Base-by-base conservation (phyloP, 148 eudicot species). In the Silene conica region DNA sequence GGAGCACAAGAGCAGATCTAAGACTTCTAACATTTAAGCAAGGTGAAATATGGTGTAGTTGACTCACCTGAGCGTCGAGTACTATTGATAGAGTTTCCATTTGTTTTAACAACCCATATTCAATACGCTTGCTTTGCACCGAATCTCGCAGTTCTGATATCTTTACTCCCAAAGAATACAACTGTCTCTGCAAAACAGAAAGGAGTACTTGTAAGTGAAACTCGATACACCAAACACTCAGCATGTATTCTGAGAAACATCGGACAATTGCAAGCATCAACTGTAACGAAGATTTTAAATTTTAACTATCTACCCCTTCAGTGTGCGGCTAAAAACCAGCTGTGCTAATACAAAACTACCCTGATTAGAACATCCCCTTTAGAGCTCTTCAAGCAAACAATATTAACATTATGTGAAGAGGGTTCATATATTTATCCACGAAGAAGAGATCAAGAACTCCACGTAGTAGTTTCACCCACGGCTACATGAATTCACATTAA, bases 31-130 rank as follows among this genome's bases (percentile, higher is more conserved):
- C 55, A 48, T 10, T 11, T 48, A 48, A 48, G 52, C 52, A 10
- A 48, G 16, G 0, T 50, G 14, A 34, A 60, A 61, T 61, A 46
- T 3, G 63, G 54, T 59, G 60, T 43, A 64, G 57, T 18, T 21
- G 63, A 58, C 87, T 87, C 80, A 92, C 96, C 61, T 92, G 96
- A 75, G 83, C 77, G 54, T 89, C 90, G 64, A 89, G 82, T 73
- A 90, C 70, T 1, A 85, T 72, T 50, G 85, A 81, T 41, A 86
- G 70, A 71, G 85, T 63, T 79, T 85, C 77, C 46, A 67, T 69
- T 79, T 83, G 69, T 76, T 70, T 79, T 72, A 89, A 60, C 7
- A 73, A 52, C 26, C 61, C 85, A 78, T 87, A 76, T 82, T 90
- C 98, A 46, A 77, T 73, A 16, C 86, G 93, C 73, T 87, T 90